Conservation (phyloP, 192 early-diverging fungal genomes). For the Backusella parvicylindrica region DNA sequence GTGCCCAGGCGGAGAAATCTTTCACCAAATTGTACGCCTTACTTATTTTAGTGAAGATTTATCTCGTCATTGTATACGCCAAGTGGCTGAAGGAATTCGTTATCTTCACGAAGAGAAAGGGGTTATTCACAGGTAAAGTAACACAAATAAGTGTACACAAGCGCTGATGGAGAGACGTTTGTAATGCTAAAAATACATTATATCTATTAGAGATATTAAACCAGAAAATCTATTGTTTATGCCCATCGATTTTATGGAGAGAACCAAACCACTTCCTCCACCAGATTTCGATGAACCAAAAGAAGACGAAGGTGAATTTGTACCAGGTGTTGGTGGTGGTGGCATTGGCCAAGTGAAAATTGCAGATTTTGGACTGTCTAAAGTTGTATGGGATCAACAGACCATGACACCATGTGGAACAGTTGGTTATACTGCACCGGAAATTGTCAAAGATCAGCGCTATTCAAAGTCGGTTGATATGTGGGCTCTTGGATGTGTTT, state of each 20-base stretch:
- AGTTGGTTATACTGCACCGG: constrained; percentile 90
- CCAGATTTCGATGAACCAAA: constrained; percentile 61
- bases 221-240: constrained; percentile 86
- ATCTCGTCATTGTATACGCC: constrained; percentile 76
- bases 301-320: constrained; percentile 73
- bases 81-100: constrained; percentile 80
- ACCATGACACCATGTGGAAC: constrained; percentile 93
- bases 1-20: constrained; percentile 85
- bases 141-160: neutral
- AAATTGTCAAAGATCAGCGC: constrained; percentile 80
- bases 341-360: constrained; percentile 85
- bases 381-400: constrained; percentile 78
- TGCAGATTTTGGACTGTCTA: constrained; percentile 89
- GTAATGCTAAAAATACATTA: neutral
- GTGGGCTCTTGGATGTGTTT: constrained; percentile 85
- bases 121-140: constrained; percentile 61
- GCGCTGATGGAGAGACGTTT: no score
- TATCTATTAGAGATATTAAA: constrained; percentile 75
- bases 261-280: constrained; percentile 21
- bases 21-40: constrained; percentile 78
- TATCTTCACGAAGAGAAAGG: constrained; percentile 83
- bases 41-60: constrained; percentile 81
- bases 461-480: constrained; percentile 83
- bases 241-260: constrained; percentile 59
- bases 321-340: constrained; percentile 71